These are phyloP conservation scores for Linum trigynum DNA, from an alignment of 345 rosid species.

Conservation along the genomic window DNA sequence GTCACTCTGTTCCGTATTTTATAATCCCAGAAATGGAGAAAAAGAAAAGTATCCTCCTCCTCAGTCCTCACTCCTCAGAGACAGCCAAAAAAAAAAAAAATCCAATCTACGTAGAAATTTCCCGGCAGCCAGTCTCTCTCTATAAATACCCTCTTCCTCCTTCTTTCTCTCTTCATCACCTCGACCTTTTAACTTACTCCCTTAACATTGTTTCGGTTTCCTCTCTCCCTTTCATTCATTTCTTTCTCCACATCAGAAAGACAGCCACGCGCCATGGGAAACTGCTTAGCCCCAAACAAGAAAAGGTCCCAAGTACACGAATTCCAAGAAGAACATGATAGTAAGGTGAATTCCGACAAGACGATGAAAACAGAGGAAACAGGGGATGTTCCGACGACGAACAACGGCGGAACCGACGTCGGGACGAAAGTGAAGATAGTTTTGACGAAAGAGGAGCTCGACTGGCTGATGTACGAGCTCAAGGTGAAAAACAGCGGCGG, in stretches of 20 bases:
- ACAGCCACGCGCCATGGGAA: slow-evolving; percentile 29
- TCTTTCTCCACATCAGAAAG: not conserved
- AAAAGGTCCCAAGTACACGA: not conserved
- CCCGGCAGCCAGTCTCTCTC: not conserved
- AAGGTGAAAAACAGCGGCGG: not conserved
- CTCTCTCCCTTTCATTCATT: not conserved
- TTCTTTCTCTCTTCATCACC: slow-evolving; percentile 4
- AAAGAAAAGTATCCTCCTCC: not conserved
- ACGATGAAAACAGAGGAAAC: not conserved
- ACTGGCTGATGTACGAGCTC: slow-evolving; percentile 44
- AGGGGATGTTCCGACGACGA: too few species aligned
- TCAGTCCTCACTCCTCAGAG: too few species aligned
- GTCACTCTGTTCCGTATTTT: too few species aligned
- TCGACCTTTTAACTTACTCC: not conserved
- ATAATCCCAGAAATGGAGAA: not conserved
- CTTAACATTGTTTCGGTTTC: too few species aligned
- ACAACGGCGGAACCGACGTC: not conserved
- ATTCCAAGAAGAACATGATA: slow-evolving; percentile 2
- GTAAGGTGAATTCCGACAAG: not conserved
- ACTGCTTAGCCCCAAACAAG: slow-evolving; percentile 26
- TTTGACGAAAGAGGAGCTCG: slow-evolving; percentile 62
- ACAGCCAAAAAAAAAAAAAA: not conserved
- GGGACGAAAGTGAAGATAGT: slow-evolving; percentile 64
- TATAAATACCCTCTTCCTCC: slow-evolving; percentile 5
- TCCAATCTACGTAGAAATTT: not conserved